A percentile compares a stretch with the other conserved stretches of the same genome.
These are phyloP conservation scores for Brasilioporus rufonigricans DNA, from an alignment of 768 basidiomycete genomes.

Conservation along the genomic window DNA sequence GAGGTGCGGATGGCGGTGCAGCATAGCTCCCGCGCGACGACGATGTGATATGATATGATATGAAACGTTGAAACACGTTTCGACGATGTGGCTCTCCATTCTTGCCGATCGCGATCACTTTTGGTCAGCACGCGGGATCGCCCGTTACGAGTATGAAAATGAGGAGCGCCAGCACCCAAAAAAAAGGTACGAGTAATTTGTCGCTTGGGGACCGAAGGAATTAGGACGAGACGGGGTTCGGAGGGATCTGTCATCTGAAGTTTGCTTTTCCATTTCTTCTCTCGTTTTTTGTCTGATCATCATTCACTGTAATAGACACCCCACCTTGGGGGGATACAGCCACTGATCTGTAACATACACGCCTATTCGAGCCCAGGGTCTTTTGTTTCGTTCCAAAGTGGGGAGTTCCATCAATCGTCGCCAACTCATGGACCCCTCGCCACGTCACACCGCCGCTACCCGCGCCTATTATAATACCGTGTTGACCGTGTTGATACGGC, in stretches of 20 bases:
- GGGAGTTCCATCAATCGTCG: neutral
- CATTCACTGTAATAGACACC: neutral
- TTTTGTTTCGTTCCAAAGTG: neutral
- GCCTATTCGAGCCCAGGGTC: conserved; percentile 12
- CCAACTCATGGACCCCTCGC: conserved; percentile 11
- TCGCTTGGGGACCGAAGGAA: too few species aligned
- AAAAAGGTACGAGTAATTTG: too few species aligned
- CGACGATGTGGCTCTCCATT: neutral
- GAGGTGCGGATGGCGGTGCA: neutral
- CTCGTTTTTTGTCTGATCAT: neutral
- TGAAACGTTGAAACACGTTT: neutral
- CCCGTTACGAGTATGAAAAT: neutral
- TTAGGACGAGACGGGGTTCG: too few species aligned
- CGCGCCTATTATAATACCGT: too few species aligned
- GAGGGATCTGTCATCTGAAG: too few species aligned
- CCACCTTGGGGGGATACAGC: neutral
- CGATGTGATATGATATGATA: too few species aligned
- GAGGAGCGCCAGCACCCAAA: neutral
- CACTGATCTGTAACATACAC: conserved; percentile 1
- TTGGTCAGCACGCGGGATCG: neutral
- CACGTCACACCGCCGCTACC: conserved; percentile 16
- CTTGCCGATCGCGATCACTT: neutral
- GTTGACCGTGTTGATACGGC: conserved; percentile 24
- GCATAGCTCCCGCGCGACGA: too few species aligned
- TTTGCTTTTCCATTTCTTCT: too few species aligned